Percentiles rank a stretch among this genome's conserved stretches.
Conservation (phyloP, 352 stramenopile genomes). For the Pythium inflatum region DNA sequence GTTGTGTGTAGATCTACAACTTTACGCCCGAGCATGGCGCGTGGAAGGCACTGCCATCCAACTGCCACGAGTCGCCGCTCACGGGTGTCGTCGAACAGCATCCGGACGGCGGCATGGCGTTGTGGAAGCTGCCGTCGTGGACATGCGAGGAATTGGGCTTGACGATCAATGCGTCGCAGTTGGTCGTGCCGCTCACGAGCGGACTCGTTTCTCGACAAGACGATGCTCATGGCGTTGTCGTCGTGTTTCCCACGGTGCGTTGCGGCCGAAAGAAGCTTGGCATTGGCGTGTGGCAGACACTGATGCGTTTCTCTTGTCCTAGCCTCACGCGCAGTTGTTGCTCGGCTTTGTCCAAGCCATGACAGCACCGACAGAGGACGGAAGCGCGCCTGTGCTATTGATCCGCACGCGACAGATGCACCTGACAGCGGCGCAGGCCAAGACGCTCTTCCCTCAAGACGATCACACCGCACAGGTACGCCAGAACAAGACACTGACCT, state of each 20-base stretch:
- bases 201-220: conserved; percentile 40
- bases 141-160: conserved; percentile 55
- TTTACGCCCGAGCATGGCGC: conserved; percentile 62
- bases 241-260: conserved; percentile 46
- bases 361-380: conserved; percentile 2
- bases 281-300: no score
- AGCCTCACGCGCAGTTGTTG: conserved; percentile 53
- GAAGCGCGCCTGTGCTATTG: conserved; percentile 30
- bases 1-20: conserved; percentile 60
- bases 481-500: no score
- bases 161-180: conserved; percentile 37
- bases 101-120: conserved; percentile 33
- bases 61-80: conserved; percentile 44
- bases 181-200: conserved; percentile 62
- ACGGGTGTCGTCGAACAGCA: conserved; percentile 29
- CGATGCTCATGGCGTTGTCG: conserved; percentile 32
- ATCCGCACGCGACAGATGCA: conserved; percentile 61
- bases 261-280: no score
- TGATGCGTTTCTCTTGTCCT: not conserved
- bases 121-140: conserved; percentile 58
- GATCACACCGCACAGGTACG: conserved; percentile 4
- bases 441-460: conserved; percentile 39
- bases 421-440: conserved; percentile 42
- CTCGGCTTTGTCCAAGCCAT: conserved; percentile 51
- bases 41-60: conserved; percentile 47